Conservation (phyloP, 345 rosid genomes). For the Aegle marmelos region DNA sequence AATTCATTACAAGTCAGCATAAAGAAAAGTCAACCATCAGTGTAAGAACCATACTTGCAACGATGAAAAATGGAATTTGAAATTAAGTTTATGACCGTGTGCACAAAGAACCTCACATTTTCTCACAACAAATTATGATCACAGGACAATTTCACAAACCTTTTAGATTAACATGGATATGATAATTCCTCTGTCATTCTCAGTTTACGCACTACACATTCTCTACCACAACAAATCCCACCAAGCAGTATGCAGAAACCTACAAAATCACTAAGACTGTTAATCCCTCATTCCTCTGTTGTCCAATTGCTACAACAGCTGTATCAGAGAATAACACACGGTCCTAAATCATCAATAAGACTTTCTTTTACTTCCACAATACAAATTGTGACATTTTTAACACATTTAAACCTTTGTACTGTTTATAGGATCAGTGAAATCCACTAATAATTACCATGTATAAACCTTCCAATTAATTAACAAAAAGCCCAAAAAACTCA, state of each 20-base stretch:
- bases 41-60: background rate
- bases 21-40: background rate
- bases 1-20: background rate
- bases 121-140: background rate
- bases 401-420: background rate
- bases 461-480: background rate
- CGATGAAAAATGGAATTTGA: background rate
- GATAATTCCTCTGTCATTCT: background rate
- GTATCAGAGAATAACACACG: background rate
- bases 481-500: background rate
- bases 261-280: background rate
- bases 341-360: background rate
- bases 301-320: background rate
- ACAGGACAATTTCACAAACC: slow-evolving; percentile 4
- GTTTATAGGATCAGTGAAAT: background rate
- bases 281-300: background rate
- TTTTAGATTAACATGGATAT: background rate
- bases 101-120: background rate
- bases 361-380: background rate
- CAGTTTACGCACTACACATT: background rate
- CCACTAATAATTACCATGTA: background rate
- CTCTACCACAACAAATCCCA: background rate
- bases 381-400: background rate
- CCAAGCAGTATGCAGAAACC: background rate
- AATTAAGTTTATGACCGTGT: background rate